These are phyloP conservation scores for Colletotrichum trifolii DNA, from an alignment of 2,329 filamentous ascomycete species.

Conservation along the genomic window DNA sequence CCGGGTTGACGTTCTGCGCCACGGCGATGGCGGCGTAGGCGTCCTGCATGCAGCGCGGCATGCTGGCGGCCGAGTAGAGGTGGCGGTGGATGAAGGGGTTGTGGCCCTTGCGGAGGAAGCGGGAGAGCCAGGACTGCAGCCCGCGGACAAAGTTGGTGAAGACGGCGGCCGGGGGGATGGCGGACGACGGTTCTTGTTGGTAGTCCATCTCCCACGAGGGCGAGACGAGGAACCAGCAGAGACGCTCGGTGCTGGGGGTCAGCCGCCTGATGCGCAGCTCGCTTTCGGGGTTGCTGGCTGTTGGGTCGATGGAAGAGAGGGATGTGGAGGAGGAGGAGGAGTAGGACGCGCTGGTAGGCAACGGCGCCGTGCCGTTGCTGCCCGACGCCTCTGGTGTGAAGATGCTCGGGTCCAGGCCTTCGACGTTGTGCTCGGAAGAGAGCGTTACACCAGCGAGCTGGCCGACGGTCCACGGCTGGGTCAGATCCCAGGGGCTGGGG, in stretches of 20 bases:
- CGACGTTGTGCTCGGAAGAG: too few relatives aligned
- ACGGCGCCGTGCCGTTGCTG: not conserved
- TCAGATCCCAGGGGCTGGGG: not conserved
- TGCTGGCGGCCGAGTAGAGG: slow-evolving; percentile 37
- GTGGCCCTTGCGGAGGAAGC: slow-evolving; percentile 38
- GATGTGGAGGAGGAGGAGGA: not conserved
- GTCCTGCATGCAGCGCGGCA: slow-evolving; percentile 37
- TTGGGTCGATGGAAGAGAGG: not conserved
- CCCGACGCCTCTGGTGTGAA: not conserved
- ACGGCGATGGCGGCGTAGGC: slow-evolving; percentile 33
- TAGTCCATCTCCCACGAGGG: slow-evolving; percentile 19
- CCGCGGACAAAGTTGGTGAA: slow-evolving; percentile 30
- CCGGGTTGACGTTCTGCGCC: slow-evolving; percentile 15
- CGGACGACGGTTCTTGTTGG: slow-evolving; percentile 6
- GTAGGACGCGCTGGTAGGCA: not conserved
- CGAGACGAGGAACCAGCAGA: slow-evolving; percentile 19
- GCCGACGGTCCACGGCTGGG: too few relatives aligned
- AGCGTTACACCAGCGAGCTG: too few relatives aligned
- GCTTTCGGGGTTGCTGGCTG: not conserved
- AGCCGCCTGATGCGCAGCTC: not conserved
- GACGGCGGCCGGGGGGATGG: slow-evolving; percentile 7
- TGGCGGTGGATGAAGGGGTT: slow-evolving; percentile 40
- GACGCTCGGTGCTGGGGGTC: not conserved
- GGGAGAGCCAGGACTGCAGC: slow-evolving; percentile 36
- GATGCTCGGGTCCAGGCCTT: not conserved